Evolutionary conservation across 2,329 filamentous ascomycete genomes (phyloP).

Genomic region (Lachnellula hyalina): DNA sequence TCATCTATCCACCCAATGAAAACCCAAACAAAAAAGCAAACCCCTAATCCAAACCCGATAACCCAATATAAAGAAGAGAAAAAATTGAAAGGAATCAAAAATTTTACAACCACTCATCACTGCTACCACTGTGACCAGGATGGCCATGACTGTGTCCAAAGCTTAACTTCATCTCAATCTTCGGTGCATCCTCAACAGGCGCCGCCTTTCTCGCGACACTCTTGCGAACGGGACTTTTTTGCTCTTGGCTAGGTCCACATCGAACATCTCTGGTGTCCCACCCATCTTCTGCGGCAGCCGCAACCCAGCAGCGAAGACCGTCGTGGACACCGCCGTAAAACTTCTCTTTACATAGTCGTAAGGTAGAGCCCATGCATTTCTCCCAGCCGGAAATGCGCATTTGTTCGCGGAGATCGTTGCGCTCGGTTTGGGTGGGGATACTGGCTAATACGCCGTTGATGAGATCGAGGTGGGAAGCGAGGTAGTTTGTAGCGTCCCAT

Average conservation of each 20-base stretch:
- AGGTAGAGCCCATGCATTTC: constrained; percentile 75
- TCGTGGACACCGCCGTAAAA: constrained; percentile 93
- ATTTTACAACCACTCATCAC: constrained; percentile 23
- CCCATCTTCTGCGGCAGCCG: constrained; percentile 77
- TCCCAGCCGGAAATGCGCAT: constrained; percentile 85
- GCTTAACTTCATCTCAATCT: constrained; percentile 30
- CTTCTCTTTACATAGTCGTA: constrained; percentile 94
- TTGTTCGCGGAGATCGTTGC: constrained; percentile 73
- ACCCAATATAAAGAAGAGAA: background rate
- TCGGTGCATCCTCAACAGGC: constrained; percentile 19
- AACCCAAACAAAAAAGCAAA: background rate
- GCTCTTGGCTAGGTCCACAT: constrained; percentile 53
- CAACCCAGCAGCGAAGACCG: constrained; percentile 82
- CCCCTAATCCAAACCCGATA: background rate
- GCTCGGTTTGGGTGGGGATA: constrained; percentile 61
- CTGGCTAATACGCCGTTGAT: constrained; percentile 86
- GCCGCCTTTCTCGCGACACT: constrained; percentile 34
- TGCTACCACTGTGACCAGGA: constrained; percentile 2
- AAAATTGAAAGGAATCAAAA: too few species aligned
- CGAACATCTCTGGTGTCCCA: constrained; percentile 82
- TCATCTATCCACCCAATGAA: background rate
- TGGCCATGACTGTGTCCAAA: constrained; percentile 14
- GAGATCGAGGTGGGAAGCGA: constrained; percentile 87
- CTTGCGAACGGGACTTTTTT: constrained; percentile 39
- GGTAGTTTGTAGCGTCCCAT: constrained; percentile 97